Base-by-base conservation (phyloP, 1,284 basidiomycete genomes). In the Naganishia sp. region DNA sequence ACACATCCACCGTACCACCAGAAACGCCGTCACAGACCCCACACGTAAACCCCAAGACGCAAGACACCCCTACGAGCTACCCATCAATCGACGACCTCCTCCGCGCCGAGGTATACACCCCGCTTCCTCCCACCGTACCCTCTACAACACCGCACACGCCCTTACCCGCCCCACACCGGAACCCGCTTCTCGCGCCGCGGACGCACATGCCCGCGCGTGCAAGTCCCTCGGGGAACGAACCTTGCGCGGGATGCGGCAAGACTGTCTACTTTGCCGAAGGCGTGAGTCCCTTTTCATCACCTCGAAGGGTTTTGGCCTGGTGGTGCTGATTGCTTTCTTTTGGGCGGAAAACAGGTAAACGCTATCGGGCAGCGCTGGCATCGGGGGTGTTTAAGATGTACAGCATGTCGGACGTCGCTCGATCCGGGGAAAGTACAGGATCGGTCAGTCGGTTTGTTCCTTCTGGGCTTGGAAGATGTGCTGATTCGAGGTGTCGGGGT, bases 371-470 rank as follows among this genome's bases (percentile, higher is more conserved):
- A 21, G 56, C 74, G 73, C 49, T 79, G 78, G 78, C 78, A 79
- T 70, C 71, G 72, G 53, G 73, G 71, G 4, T 79, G 78, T 67
- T 65, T 79, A 55, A 67, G 72, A 23, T 79, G 78, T 69, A 69
- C 69, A 6, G 70, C 71, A 6, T 79, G 78, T 69, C 71, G 69
- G 39, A 63, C 69, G 2, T 77, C 76, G 0, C 54, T 79, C n/a
- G 77, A 79, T 54, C 76, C 77, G 3, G 68, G 71, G 13, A 76
- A 72, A 65, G 74, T 78, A 88, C 69, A 88, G 87, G 77, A 86
- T 89, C 74, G 89, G 89, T 87, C 66, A 72, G 85, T 82, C 28
- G 1, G 1, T 28, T 28, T 21, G 63, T 54, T 42, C 62, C 15
- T 41, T 23, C 18, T 35, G n/a, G 25, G n/a, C n/a, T n/a, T 18